Base-by-base conservation (phyloP, 768 basidiomycete species). In the Pleurotus ostreatus region DNA sequence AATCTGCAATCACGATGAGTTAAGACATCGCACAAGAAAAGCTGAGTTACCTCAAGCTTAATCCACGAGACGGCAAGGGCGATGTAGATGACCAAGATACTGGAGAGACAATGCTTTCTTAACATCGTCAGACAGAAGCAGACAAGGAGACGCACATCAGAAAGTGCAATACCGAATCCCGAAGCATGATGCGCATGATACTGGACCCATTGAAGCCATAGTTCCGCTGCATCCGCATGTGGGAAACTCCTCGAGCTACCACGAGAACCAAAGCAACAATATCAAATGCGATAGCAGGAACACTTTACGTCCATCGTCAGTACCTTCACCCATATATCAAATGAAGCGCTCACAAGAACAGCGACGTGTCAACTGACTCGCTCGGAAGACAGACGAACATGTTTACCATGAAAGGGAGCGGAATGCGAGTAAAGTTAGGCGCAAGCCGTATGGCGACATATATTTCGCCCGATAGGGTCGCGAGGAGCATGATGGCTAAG, bases 341-440 rank as follows among this genome's bases (percentile, higher is more conserved):
- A n/a, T 7, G 7, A 5, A 15, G 18, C 8, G 38, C 49, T 6
- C 37, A 51, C 49, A 51, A 51, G 49, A 51, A 51, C 7, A 51
- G 26, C 11, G 49, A 51, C n/a, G 49, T 51, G 38, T 51, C 49
- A 4, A 22, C 22, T 2, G 49, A 5, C 16, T 51, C 49, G n/a
- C 25, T 51, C 12, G 49, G 49, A 6, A 51, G 37, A n/a, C 49
- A 51, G 49, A 51, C 49, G 16, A 51, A 51, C 34, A 34, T 5
- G 34, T 51, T 51, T 16, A 38, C 30, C 49, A 51, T 51, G 49
- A 51, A 51, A 5, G 49, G 49, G 3, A 51, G 49, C 4, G 49
- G 49, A 16, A 51, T 37, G 8, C 49, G 25, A 9, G 26, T 39
- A 16, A 51, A 51, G 15, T 51, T 39, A 2, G 49, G 49, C 12